Base-by-base conservation (phyloP, 768 basidiomycete genomes). In the Mycena galopus region DNA sequence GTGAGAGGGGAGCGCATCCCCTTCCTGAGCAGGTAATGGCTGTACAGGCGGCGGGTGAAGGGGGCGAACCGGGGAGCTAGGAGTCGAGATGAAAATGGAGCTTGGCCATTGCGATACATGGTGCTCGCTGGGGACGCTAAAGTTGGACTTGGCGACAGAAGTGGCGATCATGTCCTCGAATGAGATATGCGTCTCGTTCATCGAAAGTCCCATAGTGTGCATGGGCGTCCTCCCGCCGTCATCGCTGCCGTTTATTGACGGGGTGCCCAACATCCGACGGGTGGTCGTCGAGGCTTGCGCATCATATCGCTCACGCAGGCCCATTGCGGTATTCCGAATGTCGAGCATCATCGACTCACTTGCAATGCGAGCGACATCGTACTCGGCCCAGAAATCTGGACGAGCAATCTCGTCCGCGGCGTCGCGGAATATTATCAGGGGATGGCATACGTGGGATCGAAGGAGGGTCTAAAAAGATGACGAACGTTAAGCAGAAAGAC, bases 141-240 rank as follows among this genome's bases (percentile, higher is more conserved):
- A 78, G 71, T 91, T 90, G 14, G 92, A 92, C 81, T 92, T 94
- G 69, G 90, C 89, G 33, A 94, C 84, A 0, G 93, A 94, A 3
- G 89, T 91, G 25, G 89, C 83, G 65, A 94, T 86, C 90, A 95
- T 94, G 67, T 92, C 91, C 75, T 91, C 88, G n/a, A 95, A 83
- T 4, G 93, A 94, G 65, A 94, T 80, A 39, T 81, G 82, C 9
- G 82, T 75, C 68, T 84, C 84, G 16, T 78, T 82, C 2, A 83
- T 79, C 17, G 85, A 81, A 62, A 85, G 71, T 23, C 53, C 59
- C 67, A 58, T 59, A 61, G 65, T 76, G 60, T 53, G 78, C 57
- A 69, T 80, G 79, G 72, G 72, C 9, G 72, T 73, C 61, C 59
- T 65, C 5, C 72, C 67, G 12, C 72, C 72, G 50, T 73, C 72